Evolutionary conservation across 2,329 filamentous ascomycete genomes (phyloP), one percentile per base, ranked within the genome.

Genomic region (Calonectria honghensis): DNA sequence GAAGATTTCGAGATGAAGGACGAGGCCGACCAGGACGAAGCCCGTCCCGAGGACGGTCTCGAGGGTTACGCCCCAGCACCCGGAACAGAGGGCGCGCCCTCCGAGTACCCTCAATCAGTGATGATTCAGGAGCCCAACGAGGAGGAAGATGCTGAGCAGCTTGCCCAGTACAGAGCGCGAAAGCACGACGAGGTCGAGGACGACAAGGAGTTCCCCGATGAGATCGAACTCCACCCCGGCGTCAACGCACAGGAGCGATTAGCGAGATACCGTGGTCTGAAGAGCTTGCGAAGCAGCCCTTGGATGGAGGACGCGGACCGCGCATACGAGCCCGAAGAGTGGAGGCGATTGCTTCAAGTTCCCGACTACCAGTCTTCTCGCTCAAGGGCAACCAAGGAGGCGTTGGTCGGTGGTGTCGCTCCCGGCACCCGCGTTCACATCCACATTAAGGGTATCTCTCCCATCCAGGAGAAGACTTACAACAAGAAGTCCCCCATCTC

Each of bases 151-250:
- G 91, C 94, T 2, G 90, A 93, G 79, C 93, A 97, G 82, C 89
- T 99, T 51, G 94, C 93, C 70, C 94, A 94, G 57, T 99, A 96
- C 85, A 93, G 97, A 50, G 90, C 91, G 67, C 92, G 93, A 77
- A 95, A 96, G 81, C 92, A 93, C 67, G 92, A 93, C 31, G 96
- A 98, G 79, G 95, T 93, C 5, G 91, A 96, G 65, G 96, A 98
- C 18, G 97, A 99, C 84, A 91, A 94, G 70, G 96, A 98, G 84
- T 99, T 98, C 85, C 97, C 97, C 0, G 97, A 99, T 78, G 97
- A 99, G 85, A 97, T 99, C 73, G 97, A 99, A 85, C 88, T 99
- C 68, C 95, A 95, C 78, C 97, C 97, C 0, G 91, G 96, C 68
- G 95, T 97, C 4, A 89, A 95, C 57, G 97, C 97, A 0, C 89